phyloP scores from a whole-genome alignment of 192 early-diverging fungal species.

The Gonapodya prolifera region DNA sequence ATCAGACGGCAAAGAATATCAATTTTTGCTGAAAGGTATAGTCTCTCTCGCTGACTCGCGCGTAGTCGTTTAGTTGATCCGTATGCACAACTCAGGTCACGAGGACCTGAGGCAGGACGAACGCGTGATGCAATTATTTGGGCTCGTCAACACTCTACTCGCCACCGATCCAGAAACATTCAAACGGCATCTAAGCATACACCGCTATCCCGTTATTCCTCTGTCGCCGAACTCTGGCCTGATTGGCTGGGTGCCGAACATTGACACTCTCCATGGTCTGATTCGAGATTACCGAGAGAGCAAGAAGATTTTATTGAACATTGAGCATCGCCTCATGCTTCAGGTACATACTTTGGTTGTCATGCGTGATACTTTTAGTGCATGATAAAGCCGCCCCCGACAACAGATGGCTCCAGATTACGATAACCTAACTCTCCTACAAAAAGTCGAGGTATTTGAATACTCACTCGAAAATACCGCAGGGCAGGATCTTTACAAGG shows the following conservation, averaged over 20 bases:
- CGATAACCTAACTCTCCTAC: slow-evolving; percentile 69
- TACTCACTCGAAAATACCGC: slow-evolving; percentile 78
- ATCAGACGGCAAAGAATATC: slow-evolving; percentile 79
- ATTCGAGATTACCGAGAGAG: slow-evolving; percentile 77
- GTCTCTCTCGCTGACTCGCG: slow-evolving; percentile 3
- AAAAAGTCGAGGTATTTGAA: slow-evolving; percentile 94
- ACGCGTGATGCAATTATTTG: slow-evolving; percentile 97
- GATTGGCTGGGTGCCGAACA: slow-evolving; percentile 85
- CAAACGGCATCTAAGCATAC: slow-evolving; percentile 79
- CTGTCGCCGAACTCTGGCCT: slow-evolving; percentile 89
- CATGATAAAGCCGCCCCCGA: too few relatives aligned
- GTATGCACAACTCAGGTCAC: slow-evolving; percentile 33
- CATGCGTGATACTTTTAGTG: too few relatives aligned
- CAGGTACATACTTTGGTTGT: slow-evolving; percentile 29
- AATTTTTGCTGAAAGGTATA: slow-evolving; percentile 77
- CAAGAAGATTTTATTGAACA: slow-evolving; percentile 67
- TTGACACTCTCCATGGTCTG: slow-evolving; percentile 73
- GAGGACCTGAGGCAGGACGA: slow-evolving; percentile 98
- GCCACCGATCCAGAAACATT: slow-evolving; percentile 72
- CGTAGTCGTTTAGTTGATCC: slow-evolving; percentile 8
- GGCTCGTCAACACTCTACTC: slow-evolving; percentile 85
- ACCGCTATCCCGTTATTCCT: slow-evolving; percentile 81
- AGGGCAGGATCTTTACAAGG: slow-evolving; percentile 83
- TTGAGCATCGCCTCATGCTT: slow-evolving; percentile 79
- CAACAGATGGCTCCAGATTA: slow-evolving; percentile 85